phyloP scores from a whole-genome alignment of 1,284 basidiomycete species.

The Paramarasmius palmivorus region DNA sequence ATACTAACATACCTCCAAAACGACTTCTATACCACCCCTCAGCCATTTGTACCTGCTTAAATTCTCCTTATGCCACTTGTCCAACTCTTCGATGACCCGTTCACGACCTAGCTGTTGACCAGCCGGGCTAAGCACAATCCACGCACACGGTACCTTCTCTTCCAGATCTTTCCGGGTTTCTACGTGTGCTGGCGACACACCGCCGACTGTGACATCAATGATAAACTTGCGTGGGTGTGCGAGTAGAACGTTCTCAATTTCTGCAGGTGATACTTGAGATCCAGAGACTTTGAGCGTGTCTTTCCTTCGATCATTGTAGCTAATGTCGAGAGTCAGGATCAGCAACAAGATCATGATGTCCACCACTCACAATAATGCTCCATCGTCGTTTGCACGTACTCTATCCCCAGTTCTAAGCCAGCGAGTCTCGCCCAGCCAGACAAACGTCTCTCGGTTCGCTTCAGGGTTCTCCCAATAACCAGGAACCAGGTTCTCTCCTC shows the following conservation, averaged over 20 bases:
- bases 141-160: constrained; percentile 70
- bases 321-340: no score
- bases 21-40: constrained; percentile 63
- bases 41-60: constrained; percentile 73
- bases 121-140: constrained; percentile 61
- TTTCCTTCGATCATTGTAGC: no score
- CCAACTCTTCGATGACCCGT: constrained; percentile 45
- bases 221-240: no score
- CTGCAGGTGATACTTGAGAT: no score
- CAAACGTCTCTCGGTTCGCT: constrained; percentile 41
- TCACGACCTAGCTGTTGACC: constrained; percentile 48
- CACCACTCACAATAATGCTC: no score
- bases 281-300: no score
- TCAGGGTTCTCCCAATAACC: constrained; percentile 73
- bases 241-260: no score
- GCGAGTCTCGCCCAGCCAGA: no score
- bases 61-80: constrained; percentile 57
- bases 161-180: constrained; percentile 59
- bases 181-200: constrained; percentile 40
- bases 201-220: constrained; percentile 49
- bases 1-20: constrained; percentile 48
- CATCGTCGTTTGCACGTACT: no score
- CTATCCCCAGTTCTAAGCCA: no score
- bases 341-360: no score
- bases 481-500: constrained; percentile 50